These are phyloP conservation scores for Thuidium tamariscinum DNA, from an alignment of 225 moss, liverwort and hornwort species.

Conservation along the genomic window DNA sequence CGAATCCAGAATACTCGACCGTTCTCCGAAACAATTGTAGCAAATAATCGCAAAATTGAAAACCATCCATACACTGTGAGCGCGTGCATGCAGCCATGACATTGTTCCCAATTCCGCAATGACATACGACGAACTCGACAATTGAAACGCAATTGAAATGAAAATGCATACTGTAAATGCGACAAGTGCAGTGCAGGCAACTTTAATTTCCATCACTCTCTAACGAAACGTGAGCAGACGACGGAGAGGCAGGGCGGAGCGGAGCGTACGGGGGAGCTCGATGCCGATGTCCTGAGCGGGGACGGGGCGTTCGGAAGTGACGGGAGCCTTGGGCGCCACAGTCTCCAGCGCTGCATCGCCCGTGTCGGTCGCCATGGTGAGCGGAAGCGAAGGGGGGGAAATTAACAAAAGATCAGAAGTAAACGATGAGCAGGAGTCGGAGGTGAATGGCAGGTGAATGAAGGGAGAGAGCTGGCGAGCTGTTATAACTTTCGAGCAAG, in stretches of 20 bases:
- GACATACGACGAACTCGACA: too few relatives aligned
- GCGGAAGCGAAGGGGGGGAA: not conserved
- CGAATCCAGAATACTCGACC: not conserved
- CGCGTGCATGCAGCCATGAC: not conserved
- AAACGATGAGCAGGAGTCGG: too few relatives aligned
- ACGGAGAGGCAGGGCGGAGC: not conserved
- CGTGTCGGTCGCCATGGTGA: not conserved
- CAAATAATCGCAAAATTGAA: not conserved
- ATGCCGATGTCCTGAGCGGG: conserved; percentile 6
- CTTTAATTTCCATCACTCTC: too few relatives aligned
- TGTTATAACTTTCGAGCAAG: not conserved
- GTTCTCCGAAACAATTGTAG: not conserved
- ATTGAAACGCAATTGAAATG: not conserved
- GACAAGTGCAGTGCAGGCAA: not conserved
- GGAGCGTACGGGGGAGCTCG: conserved; percentile 12
- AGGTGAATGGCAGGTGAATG: not conserved
- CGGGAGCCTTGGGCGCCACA: conserved; percentile 19
- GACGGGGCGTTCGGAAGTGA: conserved; percentile 20
- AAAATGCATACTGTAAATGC: not conserved
- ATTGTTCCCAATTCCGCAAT: not conserved
- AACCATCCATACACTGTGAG: not conserved
- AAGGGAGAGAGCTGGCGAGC: too few relatives aligned
- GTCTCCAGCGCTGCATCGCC: conserved; percentile 9
- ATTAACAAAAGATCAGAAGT: not conserved
- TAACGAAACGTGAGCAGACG: not conserved